Conservation (phyloP, 1,284 basidiomycete species). For the Rhodotorula sp. region DNA sequence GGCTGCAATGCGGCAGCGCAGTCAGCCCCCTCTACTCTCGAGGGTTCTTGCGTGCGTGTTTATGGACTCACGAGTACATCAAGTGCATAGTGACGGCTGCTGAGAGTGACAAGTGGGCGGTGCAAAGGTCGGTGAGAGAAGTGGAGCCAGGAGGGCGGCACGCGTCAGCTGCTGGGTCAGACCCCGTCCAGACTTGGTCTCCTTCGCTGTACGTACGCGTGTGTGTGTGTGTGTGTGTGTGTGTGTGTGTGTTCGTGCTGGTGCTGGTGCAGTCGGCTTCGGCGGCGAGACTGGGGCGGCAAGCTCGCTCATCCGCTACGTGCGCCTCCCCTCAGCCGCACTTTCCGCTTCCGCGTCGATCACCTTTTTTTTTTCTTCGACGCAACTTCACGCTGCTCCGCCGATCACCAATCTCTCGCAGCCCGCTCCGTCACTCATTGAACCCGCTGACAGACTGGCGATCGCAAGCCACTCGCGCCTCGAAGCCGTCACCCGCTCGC, state of each 20-base stretch:
- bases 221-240: background rate
- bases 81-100: slow-evolving; percentile 71
- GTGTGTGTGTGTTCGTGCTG: background rate
- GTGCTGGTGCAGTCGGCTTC: background rate
- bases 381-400: background rate
- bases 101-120: background rate
- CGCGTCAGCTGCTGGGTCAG: too few species aligned
- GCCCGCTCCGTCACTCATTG: background rate
- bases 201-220: background rate
- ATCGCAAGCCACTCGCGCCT: background rate
- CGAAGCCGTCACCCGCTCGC: background rate
- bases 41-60: background rate
- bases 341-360: too few species aligned
- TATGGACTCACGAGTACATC: slow-evolving; percentile 56
- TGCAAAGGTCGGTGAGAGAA: too few species aligned
- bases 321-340: too few species aligned
- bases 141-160: background rate
- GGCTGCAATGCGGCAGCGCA: slow-evolving; percentile 58
- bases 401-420: too few species aligned
- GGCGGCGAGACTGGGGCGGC: too few species aligned
- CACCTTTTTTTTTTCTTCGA: too few species aligned
- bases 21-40: too few species aligned
- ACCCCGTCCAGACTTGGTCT: too few species aligned
- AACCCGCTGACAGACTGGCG: background rate
- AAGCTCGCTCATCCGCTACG: too few species aligned